phyloP scores from a whole-genome alignment of 768 basidiomycete species.

The Pisolithus orientalis region DNA sequence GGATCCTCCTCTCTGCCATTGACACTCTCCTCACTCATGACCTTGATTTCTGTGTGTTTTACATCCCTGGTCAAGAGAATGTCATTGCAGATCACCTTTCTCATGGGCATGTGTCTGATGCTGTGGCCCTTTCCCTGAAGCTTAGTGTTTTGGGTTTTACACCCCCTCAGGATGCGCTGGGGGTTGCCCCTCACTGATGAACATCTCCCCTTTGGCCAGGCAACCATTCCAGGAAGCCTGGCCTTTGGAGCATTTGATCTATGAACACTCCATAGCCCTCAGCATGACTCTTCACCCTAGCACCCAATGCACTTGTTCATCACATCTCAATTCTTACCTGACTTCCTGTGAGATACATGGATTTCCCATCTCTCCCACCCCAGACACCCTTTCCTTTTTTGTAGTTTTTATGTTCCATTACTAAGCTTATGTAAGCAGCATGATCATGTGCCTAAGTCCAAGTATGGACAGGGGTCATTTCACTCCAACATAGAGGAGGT shows the following conservation, averaged over 20 bases:
- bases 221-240: background rate
- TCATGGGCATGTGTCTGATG: slow-evolving; percentile 9
- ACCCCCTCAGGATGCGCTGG: slow-evolving; percentile 26
- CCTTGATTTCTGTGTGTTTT: slow-evolving; percentile 18
- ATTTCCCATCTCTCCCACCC: slow-evolving; percentile 25
- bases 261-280: background rate
- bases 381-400: slow-evolving; percentile 9
- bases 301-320: background rate
- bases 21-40: slow-evolving; percentile 1
- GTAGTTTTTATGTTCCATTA: slow-evolving; percentile 8
- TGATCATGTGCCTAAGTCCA: too few relatives aligned
- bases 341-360: slow-evolving; percentile 24
- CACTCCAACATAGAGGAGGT: too few relatives aligned
- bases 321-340: slow-evolving; percentile 27
- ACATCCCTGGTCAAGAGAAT: slow-evolving; percentile 21
- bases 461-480: too few relatives aligned
- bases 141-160: slow-evolving; percentile 5
- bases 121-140: background rate
- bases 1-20: slow-evolving; percentile 9
- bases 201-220: background rate
- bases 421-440: too few relatives aligned
- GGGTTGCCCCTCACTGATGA: slow-evolving; percentile 10
- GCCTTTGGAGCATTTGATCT: background rate
- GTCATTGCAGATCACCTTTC: slow-evolving; percentile 22
- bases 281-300: background rate